These are phyloP conservation scores for Neospermospora avenae DNA, from an alignment of 2,329 filamentous ascomycete species.

Conservation along the genomic window DNA sequence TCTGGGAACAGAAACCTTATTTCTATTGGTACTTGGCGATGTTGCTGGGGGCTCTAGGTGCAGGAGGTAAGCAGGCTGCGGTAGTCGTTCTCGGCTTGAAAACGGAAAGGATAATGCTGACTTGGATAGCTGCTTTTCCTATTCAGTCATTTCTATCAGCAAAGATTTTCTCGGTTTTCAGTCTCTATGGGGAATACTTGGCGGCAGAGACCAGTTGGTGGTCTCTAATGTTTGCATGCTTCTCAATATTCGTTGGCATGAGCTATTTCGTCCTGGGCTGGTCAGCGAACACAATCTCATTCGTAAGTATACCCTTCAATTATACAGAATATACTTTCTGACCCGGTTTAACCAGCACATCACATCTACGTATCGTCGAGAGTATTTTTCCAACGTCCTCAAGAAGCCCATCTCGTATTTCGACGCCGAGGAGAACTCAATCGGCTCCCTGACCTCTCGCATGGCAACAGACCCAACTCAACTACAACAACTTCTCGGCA, in stretches of 20 bases:
- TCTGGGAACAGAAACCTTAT: slow-evolving; percentile 52
- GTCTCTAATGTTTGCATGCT: slow-evolving; percentile 48
- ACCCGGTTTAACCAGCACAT: slow-evolving; percentile 29
- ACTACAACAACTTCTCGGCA: slow-evolving; percentile 47
- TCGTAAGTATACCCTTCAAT: slow-evolving; percentile 31
- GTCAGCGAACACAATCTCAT: slow-evolving; percentile 39
- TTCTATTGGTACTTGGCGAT: slow-evolving; percentile 51
- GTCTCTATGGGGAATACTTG: slow-evolving; percentile 22
- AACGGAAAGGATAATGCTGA: neutral
- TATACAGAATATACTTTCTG: neutral
- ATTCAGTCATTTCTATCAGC: slow-evolving; percentile 37
- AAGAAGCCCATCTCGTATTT: slow-evolving; percentile 42
- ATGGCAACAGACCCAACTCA: slow-evolving; percentile 48
- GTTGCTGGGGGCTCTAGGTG: slow-evolving; percentile 40
- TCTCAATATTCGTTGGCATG: slow-evolving; percentile 40
- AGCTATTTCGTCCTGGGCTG: slow-evolving; percentile 34
- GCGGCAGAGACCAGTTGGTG: slow-evolving; percentile 40
- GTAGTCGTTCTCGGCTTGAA: neutral
- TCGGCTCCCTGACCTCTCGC: slow-evolving; percentile 45
- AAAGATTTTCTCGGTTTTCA: slow-evolving; percentile 39
- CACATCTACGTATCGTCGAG: slow-evolving; percentile 38
- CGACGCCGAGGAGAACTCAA: slow-evolving; percentile 44
- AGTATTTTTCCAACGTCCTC: slow-evolving; percentile 45
- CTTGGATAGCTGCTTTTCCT: slow-evolving; percentile 30
- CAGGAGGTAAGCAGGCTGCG: slow-evolving; percentile 31